Evolutionary conservation across 225 moss, liverwort and hornwort genomes (phyloP).

Genomic region (Pleurozium schreberi): DNA sequence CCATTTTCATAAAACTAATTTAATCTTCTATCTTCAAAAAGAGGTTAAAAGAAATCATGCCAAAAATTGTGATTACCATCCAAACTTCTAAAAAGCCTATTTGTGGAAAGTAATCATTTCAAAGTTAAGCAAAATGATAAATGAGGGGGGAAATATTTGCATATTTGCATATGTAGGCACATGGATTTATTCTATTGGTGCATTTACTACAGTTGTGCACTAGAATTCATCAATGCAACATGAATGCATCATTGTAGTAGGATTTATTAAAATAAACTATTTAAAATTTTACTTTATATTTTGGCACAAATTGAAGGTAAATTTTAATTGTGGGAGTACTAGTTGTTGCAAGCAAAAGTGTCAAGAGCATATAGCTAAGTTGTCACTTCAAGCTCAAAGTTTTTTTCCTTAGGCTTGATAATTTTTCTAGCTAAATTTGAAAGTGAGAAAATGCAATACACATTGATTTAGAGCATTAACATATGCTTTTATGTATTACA

Average conservation of each 20-base stretch:
- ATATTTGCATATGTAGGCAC: neutral
- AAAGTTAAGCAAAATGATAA: neutral
- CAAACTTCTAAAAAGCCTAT: neutral
- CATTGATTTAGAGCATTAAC: neutral
- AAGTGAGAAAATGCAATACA: neutral
- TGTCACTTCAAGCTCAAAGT: neutral
- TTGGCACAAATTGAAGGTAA: neutral
- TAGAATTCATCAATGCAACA: neutral
- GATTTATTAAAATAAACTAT: neutral
- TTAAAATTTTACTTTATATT: neutral
- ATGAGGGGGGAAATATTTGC: fast-evolving
- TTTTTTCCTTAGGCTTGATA: fast-evolving
- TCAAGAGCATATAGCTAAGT: fast-evolving
- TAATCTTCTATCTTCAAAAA: neutral
- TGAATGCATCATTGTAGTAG: neutral
- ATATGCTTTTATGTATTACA: neutral
- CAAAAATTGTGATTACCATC: neutral
- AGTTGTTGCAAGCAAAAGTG: fast-evolving
- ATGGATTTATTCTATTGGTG: neutral
- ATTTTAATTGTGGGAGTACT: neutral
- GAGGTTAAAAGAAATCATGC: neutral
- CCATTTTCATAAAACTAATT: neutral
- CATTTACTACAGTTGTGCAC: neutral
- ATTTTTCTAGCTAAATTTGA: neutral
- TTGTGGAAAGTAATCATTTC: neutral